These are phyloP conservation scores for Castanea sativa DNA, from an alignment of 306 rosid genomes.

Conservation along the genomic window DNA sequence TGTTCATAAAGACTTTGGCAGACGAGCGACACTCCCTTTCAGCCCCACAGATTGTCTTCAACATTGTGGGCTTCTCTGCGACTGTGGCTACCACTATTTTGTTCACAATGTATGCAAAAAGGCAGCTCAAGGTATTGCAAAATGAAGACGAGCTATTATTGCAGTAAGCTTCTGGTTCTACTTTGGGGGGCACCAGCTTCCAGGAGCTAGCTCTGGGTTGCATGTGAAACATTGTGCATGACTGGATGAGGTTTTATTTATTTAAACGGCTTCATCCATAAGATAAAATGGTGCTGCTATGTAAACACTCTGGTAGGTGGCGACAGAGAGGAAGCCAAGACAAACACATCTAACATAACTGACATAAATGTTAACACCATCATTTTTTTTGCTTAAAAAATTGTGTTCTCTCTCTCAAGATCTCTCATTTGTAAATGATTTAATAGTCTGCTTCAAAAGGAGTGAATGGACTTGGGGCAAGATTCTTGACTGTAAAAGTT, in stretches of 20 bases:
- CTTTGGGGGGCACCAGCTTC: background rate
- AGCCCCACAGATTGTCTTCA: slow-evolving; percentile 54
- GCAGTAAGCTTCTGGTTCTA: slow-evolving; percentile 38
- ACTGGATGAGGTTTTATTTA: slow-evolving; percentile 43
- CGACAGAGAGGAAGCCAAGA: slow-evolving; percentile 22
- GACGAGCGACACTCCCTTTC: slow-evolving; percentile 49
- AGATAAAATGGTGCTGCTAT: slow-evolving; percentile 26
- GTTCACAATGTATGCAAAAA: slow-evolving; percentile 66
- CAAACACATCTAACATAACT: slow-evolving; percentile 29
- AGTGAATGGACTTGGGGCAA: slow-evolving; percentile 13
- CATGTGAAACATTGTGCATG: slow-evolving; percentile 3
- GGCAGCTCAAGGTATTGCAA: slow-evolving; percentile 45
- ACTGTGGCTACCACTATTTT: slow-evolving; percentile 58
- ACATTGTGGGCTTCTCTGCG: slow-evolving; percentile 48
- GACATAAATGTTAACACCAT: slow-evolving; percentile 9
- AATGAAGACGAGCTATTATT: slow-evolving; percentile 49
- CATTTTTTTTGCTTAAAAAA: slow-evolving; percentile 5
- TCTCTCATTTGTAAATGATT: slow-evolving; percentile 27
- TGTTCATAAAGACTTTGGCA: slow-evolving; percentile 68
- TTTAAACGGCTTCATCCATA: slow-evolving; percentile 32
- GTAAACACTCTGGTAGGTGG: slow-evolving; percentile 14
- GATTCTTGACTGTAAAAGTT: slow-evolving; percentile 23
- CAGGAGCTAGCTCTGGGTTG: slow-evolving; percentile 5
- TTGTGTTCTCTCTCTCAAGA: background rate
- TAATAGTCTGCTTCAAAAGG: background rate